Base-by-base conservation (phyloP, 1,284 basidiomycete genomes). In the Agroathelia rolfsii region DNA sequence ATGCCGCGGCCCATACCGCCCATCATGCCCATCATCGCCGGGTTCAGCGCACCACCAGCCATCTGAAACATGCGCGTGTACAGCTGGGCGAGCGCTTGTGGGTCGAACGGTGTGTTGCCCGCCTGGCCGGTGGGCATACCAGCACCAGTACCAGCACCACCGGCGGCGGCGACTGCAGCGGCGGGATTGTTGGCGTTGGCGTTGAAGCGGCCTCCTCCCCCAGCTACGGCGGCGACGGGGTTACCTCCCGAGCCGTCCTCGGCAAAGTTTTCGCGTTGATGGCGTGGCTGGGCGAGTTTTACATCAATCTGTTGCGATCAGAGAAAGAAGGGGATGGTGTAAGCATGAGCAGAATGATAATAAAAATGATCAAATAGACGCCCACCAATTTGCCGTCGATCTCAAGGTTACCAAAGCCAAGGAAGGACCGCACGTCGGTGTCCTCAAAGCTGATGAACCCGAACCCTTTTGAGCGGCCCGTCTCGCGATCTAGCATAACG, bases 401-500 rank as follows among this genome's bases (percentile, higher is more conserved):
- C 51, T 88, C 82, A 17, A 93, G 66, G 41, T 86, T 84, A 7
- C 83, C 83, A 37, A 86, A 83, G 5, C 80, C 80, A 43, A 93
- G 76, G 52, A 89, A 80, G 18, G 77, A 77, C 39, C 88, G 79
- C 24, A 93, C 87, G 42, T 84, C 77, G 6, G 80, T 78, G 43
- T 93, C 86, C 50, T 92, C 85, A 47, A 96, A 95, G 0, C 90
- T 95, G 13, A 98, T 82, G 51, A 99, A 99, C 0, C 95, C 95
- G 48, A 97, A 99, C 4, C 95, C 95, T 55, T 98, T 94, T 58
- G 87, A 92, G 30, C 93, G 65, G 20, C 87, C 86, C 11, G 90
- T 96, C 55, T 97, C 90, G 33, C 92, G 83, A 59, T 99, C 95
- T 49, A 96, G 74, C 95, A 99, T 98, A 49, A 98, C 89, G 0